A percentile compares a stretch with the other conserved stretches of the same genome.
These are phyloP conservation scores for Yamadazyma scolyti DNA, from an alignment of 805 yeast genomes.

Conservation along the genomic window DNA sequence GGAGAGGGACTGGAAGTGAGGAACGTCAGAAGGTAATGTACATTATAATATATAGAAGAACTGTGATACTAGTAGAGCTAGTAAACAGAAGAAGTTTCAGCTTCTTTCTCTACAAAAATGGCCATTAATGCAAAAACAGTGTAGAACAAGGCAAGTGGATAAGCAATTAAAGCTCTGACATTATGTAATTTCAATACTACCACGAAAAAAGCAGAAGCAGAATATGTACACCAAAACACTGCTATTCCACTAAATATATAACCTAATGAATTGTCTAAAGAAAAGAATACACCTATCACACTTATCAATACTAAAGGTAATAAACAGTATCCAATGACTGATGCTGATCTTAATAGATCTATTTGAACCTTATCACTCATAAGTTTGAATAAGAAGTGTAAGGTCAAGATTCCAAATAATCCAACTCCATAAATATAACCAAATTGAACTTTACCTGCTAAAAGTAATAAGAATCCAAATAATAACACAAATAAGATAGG, in stretches of 20 bases:
- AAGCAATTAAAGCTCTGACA: slow-evolving; percentile 87
- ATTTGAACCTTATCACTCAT: slow-evolving; percentile 70
- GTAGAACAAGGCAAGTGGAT: slow-evolving; percentile 87
- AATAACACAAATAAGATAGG: slow-evolving; percentile 85
- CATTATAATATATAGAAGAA: too few relatives aligned
- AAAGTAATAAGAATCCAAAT: slow-evolving; percentile 76
- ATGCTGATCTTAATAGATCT: slow-evolving; percentile 70
- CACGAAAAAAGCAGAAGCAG: slow-evolving; percentile 91
- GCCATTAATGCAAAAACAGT: slow-evolving; percentile 95
- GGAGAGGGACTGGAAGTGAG: too few relatives aligned
- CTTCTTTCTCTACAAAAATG: slow-evolving; percentile 58
- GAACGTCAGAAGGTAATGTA: too few relatives aligned
- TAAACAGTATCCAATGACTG: slow-evolving; percentile 90
- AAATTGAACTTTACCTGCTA: slow-evolving; percentile 93
- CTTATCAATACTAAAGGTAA: slow-evolving; percentile 82
- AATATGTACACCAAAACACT: slow-evolving; percentile 86
- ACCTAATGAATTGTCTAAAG: slow-evolving; percentile 72
- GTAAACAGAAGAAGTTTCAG: slow-evolving; percentile 1
- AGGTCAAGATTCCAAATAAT: slow-evolving; percentile 78
- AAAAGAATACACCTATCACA: slow-evolving; percentile 61
- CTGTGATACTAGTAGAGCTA: too few relatives aligned
- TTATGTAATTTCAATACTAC: slow-evolving; percentile 77
- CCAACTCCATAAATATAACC: slow-evolving; percentile 98
- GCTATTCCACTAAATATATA: slow-evolving; percentile 63
- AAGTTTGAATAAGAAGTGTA: slow-evolving; percentile 78